phyloP scores from a whole-genome alignment of 306 rosid genomes.

The Pterocarpus macrocarpus region DNA sequence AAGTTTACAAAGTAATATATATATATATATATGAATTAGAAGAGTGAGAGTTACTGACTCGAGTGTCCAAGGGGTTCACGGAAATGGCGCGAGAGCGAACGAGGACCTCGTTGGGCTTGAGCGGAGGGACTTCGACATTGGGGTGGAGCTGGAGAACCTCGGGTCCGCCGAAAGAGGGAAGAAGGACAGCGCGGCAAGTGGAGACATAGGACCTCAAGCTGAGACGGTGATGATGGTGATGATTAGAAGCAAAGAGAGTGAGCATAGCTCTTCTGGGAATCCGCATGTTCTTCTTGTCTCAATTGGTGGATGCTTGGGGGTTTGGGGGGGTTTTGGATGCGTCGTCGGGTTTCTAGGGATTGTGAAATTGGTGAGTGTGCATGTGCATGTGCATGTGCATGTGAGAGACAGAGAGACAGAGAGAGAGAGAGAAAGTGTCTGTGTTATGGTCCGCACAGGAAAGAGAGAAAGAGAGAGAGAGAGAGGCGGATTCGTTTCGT shows the following conservation, averaged over 20 bases:
- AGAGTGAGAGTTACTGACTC: conserved; percentile 58
- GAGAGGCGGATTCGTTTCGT: background rate
- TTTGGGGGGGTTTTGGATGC: background rate
- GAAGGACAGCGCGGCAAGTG: conserved; percentile 73
- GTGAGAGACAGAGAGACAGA: background rate
- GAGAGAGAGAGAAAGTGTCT: conserved; percentile 67
- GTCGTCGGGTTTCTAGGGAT: conserved; percentile 23
- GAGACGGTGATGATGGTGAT: background rate
- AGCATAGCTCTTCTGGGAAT: conserved; percentile 3
- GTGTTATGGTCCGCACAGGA: conserved; percentile 55
- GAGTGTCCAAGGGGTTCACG: conserved; percentile 82
- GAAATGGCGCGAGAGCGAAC: conserved; percentile 79
- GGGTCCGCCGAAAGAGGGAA: conserved; percentile 86
- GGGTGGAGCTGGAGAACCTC: conserved; percentile 67
- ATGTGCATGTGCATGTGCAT: conserved; percentile 15
- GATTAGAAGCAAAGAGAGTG: conserved; percentile 50
- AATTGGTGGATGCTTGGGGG: background rate
- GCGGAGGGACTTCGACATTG: conserved; percentile 64
- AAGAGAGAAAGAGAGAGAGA: background rate
- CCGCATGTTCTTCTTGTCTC: conserved; percentile 36
- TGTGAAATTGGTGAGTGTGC: background rate
- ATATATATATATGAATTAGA: background rate
- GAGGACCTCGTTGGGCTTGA: conserved; percentile 64
- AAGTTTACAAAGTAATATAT: background rate
- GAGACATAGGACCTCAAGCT: conserved; percentile 44